Percentiles rank a stretch among this genome's conserved stretches.
Evolutionary conservation across 345 rosid genomes (phyloP).

Genomic region (Sonneratia caseolaris): DNA sequence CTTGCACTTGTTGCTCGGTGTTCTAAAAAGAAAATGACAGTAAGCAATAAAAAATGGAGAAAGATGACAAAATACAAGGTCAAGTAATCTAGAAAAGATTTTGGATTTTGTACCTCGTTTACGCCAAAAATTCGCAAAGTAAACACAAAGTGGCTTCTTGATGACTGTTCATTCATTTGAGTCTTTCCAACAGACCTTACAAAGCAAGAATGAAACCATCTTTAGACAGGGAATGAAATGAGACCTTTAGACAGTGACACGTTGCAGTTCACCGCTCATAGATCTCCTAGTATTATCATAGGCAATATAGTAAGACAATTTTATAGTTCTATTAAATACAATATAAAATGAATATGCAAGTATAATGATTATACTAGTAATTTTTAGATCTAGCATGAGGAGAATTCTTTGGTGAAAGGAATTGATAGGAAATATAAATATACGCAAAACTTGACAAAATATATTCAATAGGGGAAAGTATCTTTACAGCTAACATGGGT

Average conservation of each 20-base stretch:
- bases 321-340: neutral
- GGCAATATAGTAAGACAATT: neutral
- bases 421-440: neutral
- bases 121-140: slow-evolving; percentile 73
- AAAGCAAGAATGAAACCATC: neutral
- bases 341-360: neutral
- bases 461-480: neutral
- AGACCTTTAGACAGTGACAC: no score
- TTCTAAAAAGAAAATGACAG: slow-evolving; percentile 29
- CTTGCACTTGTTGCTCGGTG: slow-evolving; percentile 93
- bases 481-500: neutral
- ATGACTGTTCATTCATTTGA: slow-evolving; percentile 77
- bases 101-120: slow-evolving; percentile 48
- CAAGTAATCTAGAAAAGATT: no score
- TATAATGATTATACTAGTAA: neutral
- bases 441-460: neutral
- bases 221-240: neutral
- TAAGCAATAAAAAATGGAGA: slow-evolving; percentile 4
- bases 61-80: neutral
- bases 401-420: neutral
- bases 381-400: neutral
- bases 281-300: neutral
- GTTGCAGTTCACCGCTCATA: neutral
- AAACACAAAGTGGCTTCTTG: slow-evolving; percentile 80
- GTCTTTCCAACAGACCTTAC: slow-evolving; percentile 85